phyloP scores from a whole-genome alignment of 179 eudicot species.

The Silene noctiflora region DNA sequence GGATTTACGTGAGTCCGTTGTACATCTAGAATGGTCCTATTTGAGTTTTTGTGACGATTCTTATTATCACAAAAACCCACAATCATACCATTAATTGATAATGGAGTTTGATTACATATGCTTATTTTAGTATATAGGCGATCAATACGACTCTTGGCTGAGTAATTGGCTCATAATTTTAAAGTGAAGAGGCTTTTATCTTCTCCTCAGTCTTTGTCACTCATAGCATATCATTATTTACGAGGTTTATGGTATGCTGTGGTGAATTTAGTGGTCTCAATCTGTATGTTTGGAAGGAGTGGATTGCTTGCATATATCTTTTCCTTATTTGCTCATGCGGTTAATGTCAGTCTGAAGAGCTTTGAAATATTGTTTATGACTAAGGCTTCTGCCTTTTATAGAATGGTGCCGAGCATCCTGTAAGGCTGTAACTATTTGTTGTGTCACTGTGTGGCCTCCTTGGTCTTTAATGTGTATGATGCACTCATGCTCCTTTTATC shows the following conservation, averaged over 20 bases:
- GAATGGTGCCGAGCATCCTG: not conserved
- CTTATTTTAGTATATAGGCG: not conserved
- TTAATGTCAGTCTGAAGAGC: too few relatives aligned
- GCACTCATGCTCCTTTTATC: not conserved
- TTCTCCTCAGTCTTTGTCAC: not conserved
- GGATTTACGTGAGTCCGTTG: too few relatives aligned
- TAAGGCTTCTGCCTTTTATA: too few relatives aligned
- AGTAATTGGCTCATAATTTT: not conserved
- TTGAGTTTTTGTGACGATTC: too few relatives aligned
- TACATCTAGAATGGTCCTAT: too few relatives aligned
- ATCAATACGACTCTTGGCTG: not conserved
- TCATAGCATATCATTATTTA: not conserved
- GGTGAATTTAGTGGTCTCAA: too few relatives aligned
- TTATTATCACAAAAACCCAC: too few relatives aligned
- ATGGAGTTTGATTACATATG: not conserved
- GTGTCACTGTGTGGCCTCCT: not conserved
- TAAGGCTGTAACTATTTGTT: not conserved
- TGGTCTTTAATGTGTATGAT: not conserved
- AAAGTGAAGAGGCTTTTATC: not conserved
- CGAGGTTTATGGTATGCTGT: too few relatives aligned
- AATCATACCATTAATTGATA: not conserved
- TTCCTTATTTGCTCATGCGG: too few relatives aligned
- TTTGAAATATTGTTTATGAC: too few relatives aligned
- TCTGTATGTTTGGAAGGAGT: too few relatives aligned
- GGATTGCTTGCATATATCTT: too few relatives aligned